These are phyloP conservation scores for Trypanosoma platydactyli DNA, from an alignment of 208 protist genomes.

Conservation along the genomic window DNA sequence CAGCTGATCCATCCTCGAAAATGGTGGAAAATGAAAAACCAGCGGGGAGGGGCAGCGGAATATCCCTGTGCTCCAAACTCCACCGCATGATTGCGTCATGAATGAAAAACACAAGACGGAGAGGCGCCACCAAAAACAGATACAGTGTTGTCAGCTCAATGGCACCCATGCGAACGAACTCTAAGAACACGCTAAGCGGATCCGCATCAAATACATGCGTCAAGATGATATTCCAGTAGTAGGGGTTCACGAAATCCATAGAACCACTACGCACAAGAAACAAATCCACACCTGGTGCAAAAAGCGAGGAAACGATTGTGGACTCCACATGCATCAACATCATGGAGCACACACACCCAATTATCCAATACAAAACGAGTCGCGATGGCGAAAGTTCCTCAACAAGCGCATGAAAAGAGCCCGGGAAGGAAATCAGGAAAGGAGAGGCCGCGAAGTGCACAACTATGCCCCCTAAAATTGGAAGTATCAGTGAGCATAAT, in stretches of 20 bases:
- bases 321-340: constrained; percentile 56
- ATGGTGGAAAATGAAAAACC: constrained; percentile 10
- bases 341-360: constrained; percentile 48
- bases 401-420: constrained; percentile 39
- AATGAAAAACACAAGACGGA: constrained; percentile 31
- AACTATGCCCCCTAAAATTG: constrained; percentile 48
- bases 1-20: neutral
- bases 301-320: constrained; percentile 54
- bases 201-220: constrained; percentile 65
- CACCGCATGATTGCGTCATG: neutral
- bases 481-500: constrained; percentile 51
- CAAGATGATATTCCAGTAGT: constrained; percentile 65
- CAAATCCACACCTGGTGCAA: constrained; percentile 80
- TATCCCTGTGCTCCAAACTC: neutral
- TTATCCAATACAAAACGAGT: constrained; percentile 56
- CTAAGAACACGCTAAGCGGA: constrained; percentile 42
- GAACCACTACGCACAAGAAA: constrained; percentile 74
- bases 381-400: constrained; percentile 36
- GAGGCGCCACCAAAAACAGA: constrained; percentile 51
- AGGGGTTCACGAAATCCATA: no score
- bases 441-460: constrained; percentile 61
- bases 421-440: constrained; percentile 42
- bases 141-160: constrained; percentile 53
- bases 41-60: constrained; percentile 6
- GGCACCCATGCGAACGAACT: constrained; percentile 45